A percentile compares a stretch with the other conserved stretches of the same genome.
These are phyloP conservation scores for Penicillium sumatraense DNA, from an alignment of 2,329 filamentous ascomycete genomes.

Conservation along the genomic window DNA sequence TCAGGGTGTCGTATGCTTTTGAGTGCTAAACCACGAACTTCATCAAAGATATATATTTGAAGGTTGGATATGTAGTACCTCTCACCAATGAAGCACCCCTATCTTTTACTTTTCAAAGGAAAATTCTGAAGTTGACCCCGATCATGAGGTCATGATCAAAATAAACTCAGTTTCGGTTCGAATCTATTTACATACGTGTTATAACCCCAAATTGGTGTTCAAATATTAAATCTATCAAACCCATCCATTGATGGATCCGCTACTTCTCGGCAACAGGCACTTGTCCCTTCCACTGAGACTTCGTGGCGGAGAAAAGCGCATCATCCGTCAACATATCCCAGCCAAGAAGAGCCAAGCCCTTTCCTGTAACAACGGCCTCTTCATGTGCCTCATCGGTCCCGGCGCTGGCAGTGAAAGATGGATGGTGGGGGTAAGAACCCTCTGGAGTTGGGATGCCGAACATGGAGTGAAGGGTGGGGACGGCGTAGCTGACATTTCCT, in stretches of 20 bases:
- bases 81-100: no score
- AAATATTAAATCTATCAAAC: no score
- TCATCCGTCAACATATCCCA: slow-evolving; percentile 38
- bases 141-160: no score
- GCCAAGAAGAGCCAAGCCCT: slow-evolving; percentile 49
- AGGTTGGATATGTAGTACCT: no score
- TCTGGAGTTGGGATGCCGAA: slow-evolving; percentile 51
- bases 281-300: slow-evolving; percentile 31
- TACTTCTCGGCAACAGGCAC: slow-evolving; percentile 9
- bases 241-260: background rate
- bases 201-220: no score
- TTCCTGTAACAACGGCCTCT: slow-evolving; percentile 49
- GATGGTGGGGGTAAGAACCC: slow-evolving; percentile 41
- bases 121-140: no score
- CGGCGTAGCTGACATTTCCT: slow-evolving; percentile 56
- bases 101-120: no score
- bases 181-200: no score
- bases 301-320: slow-evolving; percentile 27
- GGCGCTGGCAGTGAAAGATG: slow-evolving; percentile 52
- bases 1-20: no score
- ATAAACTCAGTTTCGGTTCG: no score
- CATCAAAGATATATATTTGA: no score
- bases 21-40: no score
- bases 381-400: slow-evolving; percentile 47
- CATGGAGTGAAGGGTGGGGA: slow-evolving; percentile 55